Evolutionary conservation across 768 basidiomycete genomes (phyloP).

Genomic region (Porphyrellus cyaneotinctus): DNA sequence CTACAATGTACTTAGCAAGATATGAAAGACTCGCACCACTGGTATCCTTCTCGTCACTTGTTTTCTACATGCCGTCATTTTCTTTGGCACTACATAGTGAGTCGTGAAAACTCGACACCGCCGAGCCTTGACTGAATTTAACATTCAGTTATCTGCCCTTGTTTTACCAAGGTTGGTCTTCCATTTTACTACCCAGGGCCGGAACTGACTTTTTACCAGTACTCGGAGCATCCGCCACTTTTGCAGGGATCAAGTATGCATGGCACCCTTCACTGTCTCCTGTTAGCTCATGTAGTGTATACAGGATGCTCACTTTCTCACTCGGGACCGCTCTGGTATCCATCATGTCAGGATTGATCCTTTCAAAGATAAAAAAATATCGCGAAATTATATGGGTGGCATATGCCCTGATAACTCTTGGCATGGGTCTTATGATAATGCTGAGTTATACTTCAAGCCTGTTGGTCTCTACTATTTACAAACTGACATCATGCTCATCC

Average conservation of each 20-base stretch:
- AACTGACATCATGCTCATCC: slow-evolving; percentile 2
- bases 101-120: background rate
- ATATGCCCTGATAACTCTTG: slow-evolving; percentile 54
- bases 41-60: slow-evolving; percentile 50
- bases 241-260: slow-evolving; percentile 58
- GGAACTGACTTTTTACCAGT: slow-evolving; percentile 30
- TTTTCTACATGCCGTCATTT: slow-evolving; percentile 62
- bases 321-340: slow-evolving; percentile 55
- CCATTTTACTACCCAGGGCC: background rate
- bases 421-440: slow-evolving; percentile 73
- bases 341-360: slow-evolving; percentile 50
- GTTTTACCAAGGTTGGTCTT: slow-evolving; percentile 56
- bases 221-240: slow-evolving; percentile 70
- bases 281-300: background rate
- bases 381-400: slow-evolving; percentile 59
- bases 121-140: background rate
- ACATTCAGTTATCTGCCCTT: slow-evolving; percentile 56
- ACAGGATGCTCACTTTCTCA: slow-evolving; percentile 73
- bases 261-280: background rate
- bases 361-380: slow-evolving; percentile 57
- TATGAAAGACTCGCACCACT: slow-evolving; percentile 65
- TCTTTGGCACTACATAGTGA: slow-evolving; percentile 45
- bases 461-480: background rate
- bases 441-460: slow-evolving; percentile 51
- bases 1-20: background rate